Base-by-base conservation (phyloP, 2,329 filamentous ascomycete genomes). In the Fusarium sp. region DNA sequence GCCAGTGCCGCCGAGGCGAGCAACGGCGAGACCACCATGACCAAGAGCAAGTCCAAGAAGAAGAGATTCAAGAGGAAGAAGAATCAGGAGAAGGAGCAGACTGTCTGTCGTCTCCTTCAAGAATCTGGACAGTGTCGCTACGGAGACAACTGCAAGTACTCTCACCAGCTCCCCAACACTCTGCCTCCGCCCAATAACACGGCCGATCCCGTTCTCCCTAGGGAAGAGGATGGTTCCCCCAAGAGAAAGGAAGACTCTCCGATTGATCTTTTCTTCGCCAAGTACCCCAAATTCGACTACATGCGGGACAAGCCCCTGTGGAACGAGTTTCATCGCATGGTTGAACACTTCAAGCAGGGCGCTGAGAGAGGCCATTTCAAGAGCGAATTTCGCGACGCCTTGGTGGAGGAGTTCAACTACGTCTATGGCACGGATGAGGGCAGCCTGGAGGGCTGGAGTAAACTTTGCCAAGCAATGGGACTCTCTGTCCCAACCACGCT, bases 241-340 rank as follows among this genome's bases (percentile, higher is more conserved):
- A 27, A 18, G 20, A 50, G 50, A 5, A 34, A 18, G 11, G 5
- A 57, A 10, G 48, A 58, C 0, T 57, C 61, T 20, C 68, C 67
- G 14, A 66, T 76, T 16, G 66, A 72, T 2, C 25, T 52, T 3
- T 77, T 65, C 45, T 76, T 75, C 6, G 39, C 65, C 8, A 37
- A 50, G 6, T 73, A 71, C 11, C 52, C 66, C 4, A 20, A 11
- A 1, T 73, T 75, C 37, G 20, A 52, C 20, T 30, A 75, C 30
- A 25, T 59, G 4, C 63, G 56, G 6, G 27, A 48, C 16, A 57
- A 7, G 3, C 20, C 67, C 16, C 73, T 71, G 11, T 68, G 13
- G 23, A 25, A 66, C 1, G 70, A 76, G 61, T 76, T 75, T 39
- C 5, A 57, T 14, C 71, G 63, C 20, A 34, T 73, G 69, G 37